A percentile compares a stretch with the other conserved stretches of the same genome.
phyloP scores from a whole-genome alignment of 352 stramenopile species.

The Discostella stelligera region DNA sequence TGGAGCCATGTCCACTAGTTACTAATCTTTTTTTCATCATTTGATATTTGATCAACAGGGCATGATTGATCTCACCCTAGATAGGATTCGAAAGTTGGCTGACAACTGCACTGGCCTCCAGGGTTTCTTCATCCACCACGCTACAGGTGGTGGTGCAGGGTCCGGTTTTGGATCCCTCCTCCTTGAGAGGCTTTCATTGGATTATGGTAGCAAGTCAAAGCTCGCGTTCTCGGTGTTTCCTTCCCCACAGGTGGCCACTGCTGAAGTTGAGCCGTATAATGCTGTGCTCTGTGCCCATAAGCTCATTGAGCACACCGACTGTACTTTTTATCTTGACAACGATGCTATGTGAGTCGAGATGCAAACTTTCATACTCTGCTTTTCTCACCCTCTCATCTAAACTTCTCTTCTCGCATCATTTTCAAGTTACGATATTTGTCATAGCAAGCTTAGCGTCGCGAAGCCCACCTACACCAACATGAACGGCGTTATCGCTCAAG shows the following conservation, averaged over 20 bases:
- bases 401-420: too few relatives aligned
- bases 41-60: slow-evolving; percentile 85
- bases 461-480: slow-evolving; percentile 97
- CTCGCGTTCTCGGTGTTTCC: slow-evolving; percentile 97
- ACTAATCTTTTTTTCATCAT: slow-evolving; percentile 12
- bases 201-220: slow-evolving; percentile 97
- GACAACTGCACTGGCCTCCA: slow-evolving; percentile 96
- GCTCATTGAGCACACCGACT: slow-evolving; percentile 95
- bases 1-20: background rate
- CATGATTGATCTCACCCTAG: slow-evolving; percentile 95
- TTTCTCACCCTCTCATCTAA: background rate
- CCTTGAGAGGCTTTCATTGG: slow-evolving; percentile 93
- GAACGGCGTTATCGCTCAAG: slow-evolving; percentile 95
- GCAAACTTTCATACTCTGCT: background rate
- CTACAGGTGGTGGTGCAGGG: slow-evolving; percentile 94
- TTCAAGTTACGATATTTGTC: background rate
- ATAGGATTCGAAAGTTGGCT: slow-evolving; percentile 95
- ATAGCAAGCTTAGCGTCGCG: slow-evolving; percentile 93
- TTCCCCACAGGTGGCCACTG: slow-evolving; percentile 93
- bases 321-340: slow-evolving; percentile 95
- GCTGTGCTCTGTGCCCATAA: slow-evolving; percentile 93
- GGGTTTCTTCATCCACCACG: slow-evolving; percentile 97
- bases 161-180: slow-evolving; percentile 95
- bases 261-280: slow-evolving; percentile 98
- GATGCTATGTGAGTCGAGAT: slow-evolving; percentile 85